These are phyloP conservation scores for Testicularia cyperi DNA, from an alignment of 1,284 basidiomycete genomes.

Conservation along the genomic window DNA sequence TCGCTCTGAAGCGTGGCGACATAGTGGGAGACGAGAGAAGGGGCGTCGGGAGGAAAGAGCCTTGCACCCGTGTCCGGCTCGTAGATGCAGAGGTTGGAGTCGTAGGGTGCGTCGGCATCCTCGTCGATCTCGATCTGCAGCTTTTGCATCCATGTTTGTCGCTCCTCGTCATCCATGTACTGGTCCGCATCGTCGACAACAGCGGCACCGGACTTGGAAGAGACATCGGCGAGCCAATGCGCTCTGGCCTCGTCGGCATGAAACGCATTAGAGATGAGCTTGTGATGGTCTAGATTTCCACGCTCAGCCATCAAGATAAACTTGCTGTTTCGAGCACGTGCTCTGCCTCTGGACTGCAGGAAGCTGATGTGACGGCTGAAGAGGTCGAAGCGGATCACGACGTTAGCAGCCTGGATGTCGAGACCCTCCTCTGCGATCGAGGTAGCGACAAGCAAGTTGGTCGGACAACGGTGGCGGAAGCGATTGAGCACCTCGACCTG, in stretches of 20 bases:
- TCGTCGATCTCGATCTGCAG: slow-evolving; percentile 12
- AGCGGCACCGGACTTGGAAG: not conserved
- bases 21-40: slow-evolving; percentile 27
- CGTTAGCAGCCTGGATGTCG: slow-evolving; percentile 46
- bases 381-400: slow-evolving; percentile 48
- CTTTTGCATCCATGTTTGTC: slow-evolving; percentile 20
- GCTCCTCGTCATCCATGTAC: slow-evolving; percentile 6
- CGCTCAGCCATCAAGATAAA: slow-evolving; percentile 40
- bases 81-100: slow-evolving; percentile 7
- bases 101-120: not conserved
- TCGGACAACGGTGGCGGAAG: slow-evolving; percentile 27
- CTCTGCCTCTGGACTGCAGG: slow-evolving; percentile 42
- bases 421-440: slow-evolving; percentile 49
- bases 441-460: slow-evolving; percentile 47
- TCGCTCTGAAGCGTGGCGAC: slow-evolving; percentile 23
- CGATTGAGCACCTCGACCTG: slow-evolving; percentile 39
- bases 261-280: slow-evolving; percentile 16
- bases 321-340: slow-evolving; percentile 19
- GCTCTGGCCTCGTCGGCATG: slow-evolving; percentile 12
- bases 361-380: slow-evolving; percentile 43
- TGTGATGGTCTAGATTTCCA: slow-evolving; percentile 10
- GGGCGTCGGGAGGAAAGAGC: slow-evolving; percentile 30
- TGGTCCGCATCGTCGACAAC: slow-evolving; percentile 3
- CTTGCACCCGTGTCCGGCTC: slow-evolving; percentile 29
- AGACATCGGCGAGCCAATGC: slow-evolving; percentile 27